phyloP scores from a whole-genome alignment of 371 early-diverging fungal species.

The Conidiobolus incongruus region DNA sequence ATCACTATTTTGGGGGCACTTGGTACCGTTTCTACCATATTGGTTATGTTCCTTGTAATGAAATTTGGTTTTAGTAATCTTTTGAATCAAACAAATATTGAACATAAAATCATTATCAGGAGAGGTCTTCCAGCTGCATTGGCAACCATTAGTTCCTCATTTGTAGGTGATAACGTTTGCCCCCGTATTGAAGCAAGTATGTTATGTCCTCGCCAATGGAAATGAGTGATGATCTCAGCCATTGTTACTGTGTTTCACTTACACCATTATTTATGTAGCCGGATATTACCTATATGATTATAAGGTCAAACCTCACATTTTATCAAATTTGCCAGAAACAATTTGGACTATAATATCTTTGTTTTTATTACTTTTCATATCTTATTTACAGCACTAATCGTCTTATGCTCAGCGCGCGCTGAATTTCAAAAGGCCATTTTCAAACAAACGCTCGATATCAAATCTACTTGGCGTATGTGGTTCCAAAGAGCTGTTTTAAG shows the following conservation, averaged over 20 bases:
- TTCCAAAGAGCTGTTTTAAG: conserved; percentile 26
- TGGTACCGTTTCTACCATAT: conserved; percentile 22
- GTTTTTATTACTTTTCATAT: conserved; percentile 58
- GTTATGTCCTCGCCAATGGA: conserved; percentile 40
- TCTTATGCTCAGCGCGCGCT: conserved; percentile 49
- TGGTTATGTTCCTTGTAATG: conserved; percentile 19
- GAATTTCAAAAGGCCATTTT: conserved; percentile 28
- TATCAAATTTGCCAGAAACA: conserved; percentile 37
- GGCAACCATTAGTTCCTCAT: conserved; percentile 49
- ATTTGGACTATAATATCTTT: conserved; percentile 31
- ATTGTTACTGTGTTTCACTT: conserved; percentile 42
- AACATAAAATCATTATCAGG: neutral
- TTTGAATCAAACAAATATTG: conserved; percentile 7
- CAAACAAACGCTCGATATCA: no score
- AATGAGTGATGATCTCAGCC: conserved; percentile 38
- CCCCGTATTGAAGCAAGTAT: conserved; percentile 20
- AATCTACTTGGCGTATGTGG: no score
- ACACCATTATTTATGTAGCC: conserved; percentile 42
- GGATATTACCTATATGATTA: conserved; percentile 69
- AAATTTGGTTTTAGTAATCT: conserved; percentile 11
- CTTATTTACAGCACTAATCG: conserved; percentile 47
- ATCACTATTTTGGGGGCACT: conserved; percentile 7
- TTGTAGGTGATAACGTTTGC: conserved; percentile 57
- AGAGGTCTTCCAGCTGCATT: conserved; percentile 3
- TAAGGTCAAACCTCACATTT: conserved; percentile 33